A percentile compares a stretch with the other conserved stretches of the same genome.
phyloP scores from a whole-genome alignment of 129 eudicot species.

The Tagetes erecta region DNA sequence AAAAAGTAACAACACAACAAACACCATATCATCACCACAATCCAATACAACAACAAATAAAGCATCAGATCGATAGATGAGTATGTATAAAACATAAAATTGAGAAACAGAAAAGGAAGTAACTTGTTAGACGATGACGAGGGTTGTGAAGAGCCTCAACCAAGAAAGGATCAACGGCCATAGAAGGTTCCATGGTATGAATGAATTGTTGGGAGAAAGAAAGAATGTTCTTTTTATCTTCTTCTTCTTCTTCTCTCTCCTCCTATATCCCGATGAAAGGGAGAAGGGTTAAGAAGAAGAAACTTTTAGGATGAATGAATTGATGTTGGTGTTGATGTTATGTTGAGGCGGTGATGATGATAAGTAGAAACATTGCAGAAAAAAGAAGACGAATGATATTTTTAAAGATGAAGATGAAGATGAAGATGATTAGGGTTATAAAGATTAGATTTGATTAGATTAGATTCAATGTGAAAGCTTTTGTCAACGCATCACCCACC shows the following conservation, averaged over 20 bases:
- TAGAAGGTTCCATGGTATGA: conserved; percentile 6
- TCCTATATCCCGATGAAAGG: conserved; percentile 6
- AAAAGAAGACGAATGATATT: too few relatives aligned
- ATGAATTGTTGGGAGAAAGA: neutral
- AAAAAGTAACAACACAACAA: neutral
- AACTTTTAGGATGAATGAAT: neutral
- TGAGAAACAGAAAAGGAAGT: conserved; percentile 31
- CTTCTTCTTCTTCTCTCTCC: neutral
- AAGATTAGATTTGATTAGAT: too few relatives aligned
- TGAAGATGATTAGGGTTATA: too few relatives aligned
- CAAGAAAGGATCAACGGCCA: conserved; percentile 80
- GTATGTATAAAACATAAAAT: neutral
- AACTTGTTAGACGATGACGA: conserved; percentile 91
- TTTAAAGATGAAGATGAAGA: neutral
- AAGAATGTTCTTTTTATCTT: too few relatives aligned
- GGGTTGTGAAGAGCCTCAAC: conserved; percentile 96
- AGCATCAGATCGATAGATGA: neutral
- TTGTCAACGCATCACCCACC: neutral
- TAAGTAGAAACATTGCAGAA: neutral
- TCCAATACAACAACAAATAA: neutral
- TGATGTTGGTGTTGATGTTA: neutral
- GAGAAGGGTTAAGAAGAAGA: conserved; percentile 13
- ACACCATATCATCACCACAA: too few relatives aligned
- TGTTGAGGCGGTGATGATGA: neutral
- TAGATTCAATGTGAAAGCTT: conserved; percentile 6